Conservation (phyloP, 1,284 basidiomycete genomes). For the Melampsora medusae region DNA sequence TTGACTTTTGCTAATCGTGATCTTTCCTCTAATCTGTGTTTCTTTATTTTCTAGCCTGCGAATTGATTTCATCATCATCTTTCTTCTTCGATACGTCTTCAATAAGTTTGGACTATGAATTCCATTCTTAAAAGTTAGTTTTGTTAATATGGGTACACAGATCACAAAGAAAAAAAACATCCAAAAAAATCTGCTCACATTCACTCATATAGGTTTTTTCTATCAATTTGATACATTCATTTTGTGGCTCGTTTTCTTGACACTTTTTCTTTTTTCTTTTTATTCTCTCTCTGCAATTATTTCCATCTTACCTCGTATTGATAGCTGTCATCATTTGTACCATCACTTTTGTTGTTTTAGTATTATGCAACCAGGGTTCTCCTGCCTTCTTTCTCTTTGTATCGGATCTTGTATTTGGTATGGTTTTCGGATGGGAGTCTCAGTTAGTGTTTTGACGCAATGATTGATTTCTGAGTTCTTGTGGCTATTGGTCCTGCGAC, state of each 20-base stretch:
- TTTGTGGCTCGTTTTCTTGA: background rate
- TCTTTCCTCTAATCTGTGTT: background rate
- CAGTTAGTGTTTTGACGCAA: background rate
- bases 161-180: slow-evolving; percentile 2
- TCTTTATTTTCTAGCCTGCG: background rate
- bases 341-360: background rate
- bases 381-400: slow-evolving; percentile 2
- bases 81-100: too few species aligned
- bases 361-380: slow-evolving; percentile 1
- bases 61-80: too few species aligned
- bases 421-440: background rate
- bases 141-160: too few species aligned
- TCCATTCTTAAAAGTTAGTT: too few species aligned
- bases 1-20: background rate
- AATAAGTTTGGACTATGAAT: too few species aligned
- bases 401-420: background rate
- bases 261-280: background rate
- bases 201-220: background rate
- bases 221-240: slow-evolving; percentile 3
- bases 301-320: background rate
- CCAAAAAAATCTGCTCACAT: background rate
- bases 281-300: background rate
- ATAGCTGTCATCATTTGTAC: slow-evolving; percentile 4
- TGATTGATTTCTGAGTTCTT: slow-evolving; percentile 3
- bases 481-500: background rate